Base-by-base conservation (phyloP, 2,329 filamentous ascomycete species). In the Coccinonectria pachysandricola region DNA sequence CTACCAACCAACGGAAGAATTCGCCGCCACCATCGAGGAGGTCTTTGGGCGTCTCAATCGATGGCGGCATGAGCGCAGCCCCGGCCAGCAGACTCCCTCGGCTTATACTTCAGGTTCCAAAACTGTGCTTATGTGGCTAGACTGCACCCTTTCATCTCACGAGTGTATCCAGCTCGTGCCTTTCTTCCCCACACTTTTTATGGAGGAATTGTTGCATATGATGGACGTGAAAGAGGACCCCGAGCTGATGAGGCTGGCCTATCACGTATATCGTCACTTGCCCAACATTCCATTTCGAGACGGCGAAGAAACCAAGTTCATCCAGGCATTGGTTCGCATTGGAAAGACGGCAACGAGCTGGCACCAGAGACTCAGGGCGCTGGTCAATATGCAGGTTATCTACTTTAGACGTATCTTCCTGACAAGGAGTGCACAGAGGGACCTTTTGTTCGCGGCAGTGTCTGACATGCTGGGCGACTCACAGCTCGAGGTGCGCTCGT, bases 141-240 rank as follows among this genome's bases (percentile, higher is more conserved):
- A 98, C 56, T 81, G 76, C 24, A 91, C 85, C 10, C 65, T 98
- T 3, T 85, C 83, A 3, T 93, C 85, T 1, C 82, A 92, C 37
- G 91, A 96, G 52, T 98, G 91, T 56, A 93, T 76, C 0, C 80
- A 91, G 49, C 71, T 98, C 9, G 75, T 92, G 11, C 75, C 79
- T 4, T 96, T 95, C 68, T 96, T 98, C 63, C 81, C 86, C 0
- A 71, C 82, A 18, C 68, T 80, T 0, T 88, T 96, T 48, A 91
- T 93, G 53, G 83, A 91, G 45, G 83, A 95, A 52, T 71, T 98
- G 9, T 63, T 98, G 27, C 87, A 98, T 62, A 98, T 98, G 91
- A 98, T 98, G 88, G 91, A 98, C 49, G 85, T 98, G 52, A 96
- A 96, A 54, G 91, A 98, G 54, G 91, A 98, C 46, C 86, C 85